Percentiles rank a stretch among this genome's conserved stretches.
phyloP scores from a whole-genome alignment of 1,284 basidiomycete genomes.

The Sporisorium reilianum region DNA sequence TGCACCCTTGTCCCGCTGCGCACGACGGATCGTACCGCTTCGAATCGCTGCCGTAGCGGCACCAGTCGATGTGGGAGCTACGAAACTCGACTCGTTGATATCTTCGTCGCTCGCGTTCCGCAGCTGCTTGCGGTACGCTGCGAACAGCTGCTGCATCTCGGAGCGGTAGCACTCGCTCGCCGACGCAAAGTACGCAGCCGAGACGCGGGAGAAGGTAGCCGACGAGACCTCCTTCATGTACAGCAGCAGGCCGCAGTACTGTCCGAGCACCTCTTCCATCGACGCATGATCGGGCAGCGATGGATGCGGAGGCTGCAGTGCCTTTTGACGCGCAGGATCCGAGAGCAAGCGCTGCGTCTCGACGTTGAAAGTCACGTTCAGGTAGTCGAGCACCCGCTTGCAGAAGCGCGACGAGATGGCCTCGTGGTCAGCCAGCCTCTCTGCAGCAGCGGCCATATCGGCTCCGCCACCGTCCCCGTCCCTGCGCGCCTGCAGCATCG shows the following conservation, averaged over 20 bases:
- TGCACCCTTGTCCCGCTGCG: constrained; percentile 31
- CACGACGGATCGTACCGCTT: constrained; percentile 51
- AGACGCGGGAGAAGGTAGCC: constrained; percentile 57
- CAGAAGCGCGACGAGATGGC: constrained; percentile 90
- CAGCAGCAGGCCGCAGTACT: constrained; percentile 89
- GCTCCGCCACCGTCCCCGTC: constrained; percentile 73
- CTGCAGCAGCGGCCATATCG: constrained; percentile 84
- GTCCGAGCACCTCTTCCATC: constrained; percentile 83
- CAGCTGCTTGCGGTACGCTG: constrained; percentile 45
- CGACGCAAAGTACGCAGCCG: constrained; percentile 57
- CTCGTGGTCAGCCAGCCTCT: constrained; percentile 87
- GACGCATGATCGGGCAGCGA: constrained; percentile 55
- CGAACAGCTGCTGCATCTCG: constrained; percentile 60
- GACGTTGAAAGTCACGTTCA: constrained; percentile 84
- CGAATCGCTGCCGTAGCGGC: constrained; percentile 35
- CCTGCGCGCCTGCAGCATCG: constrained; percentile 90
- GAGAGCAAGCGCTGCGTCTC: constrained; percentile 49
- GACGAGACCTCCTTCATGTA: constrained; percentile 89
- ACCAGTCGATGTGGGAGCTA: constrained; percentile 13
- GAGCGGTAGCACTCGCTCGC: constrained; percentile 56
- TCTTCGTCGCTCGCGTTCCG: constrained; percentile 57
- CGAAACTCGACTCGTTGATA: constrained; percentile 43
- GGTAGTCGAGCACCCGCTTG: constrained; percentile 87
- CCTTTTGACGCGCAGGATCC: constrained; percentile 46
- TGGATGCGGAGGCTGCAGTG: constrained; percentile 51